Evolutionary conservation across 2,329 filamentous ascomycete species (phyloP), one percentile per base, ranked within the genome.

Genomic region (Ophiosphaerella narmari): DNA sequence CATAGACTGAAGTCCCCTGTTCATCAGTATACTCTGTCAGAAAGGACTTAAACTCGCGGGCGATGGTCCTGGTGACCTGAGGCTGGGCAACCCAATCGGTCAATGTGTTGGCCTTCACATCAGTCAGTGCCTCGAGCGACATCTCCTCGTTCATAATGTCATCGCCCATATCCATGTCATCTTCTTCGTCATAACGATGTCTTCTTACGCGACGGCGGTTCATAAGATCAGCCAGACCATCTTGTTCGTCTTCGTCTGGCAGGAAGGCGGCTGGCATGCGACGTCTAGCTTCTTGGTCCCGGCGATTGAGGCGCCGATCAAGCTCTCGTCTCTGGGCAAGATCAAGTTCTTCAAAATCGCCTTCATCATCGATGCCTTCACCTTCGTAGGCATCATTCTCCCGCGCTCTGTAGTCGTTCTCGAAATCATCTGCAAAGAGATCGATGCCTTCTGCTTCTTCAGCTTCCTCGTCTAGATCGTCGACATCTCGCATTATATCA

Each of bases 111-210:
- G 94, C 91, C 73, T 99, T 99, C 57, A 97, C 88, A 71, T 99
- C 94, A 55, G 89, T 86, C 36, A 99, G 80, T 11, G 90, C 91
- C 74, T 97, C 93, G 0, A 97, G 83, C 1, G 92, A 92, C 16
- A 99, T 83, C 73, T 97, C 92, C 72, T 96, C 93, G 57, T 95
- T 90, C 89, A 97, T 93, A 57, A 96, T 91, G 67, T 97, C 91
- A 40, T 88, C 90, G 50, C 87, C 90, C 86, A 96, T 91, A 54
- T 92, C 88, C 64, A 86, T 81, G 60, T 96, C 92, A 59, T 97
- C 92, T 35, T 96, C 91, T 74, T 99, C 95, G 59, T 99, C 94
- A 68, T 97, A 99, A 62, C 89, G 85, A 74, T 94, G 90, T 61
- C 94, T 86, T 44, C 90, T 86, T 59, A 93, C 86, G 46, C 92